Conservation (phyloP, 164 flowering plant species). For the Protea cynaroides region DNA sequence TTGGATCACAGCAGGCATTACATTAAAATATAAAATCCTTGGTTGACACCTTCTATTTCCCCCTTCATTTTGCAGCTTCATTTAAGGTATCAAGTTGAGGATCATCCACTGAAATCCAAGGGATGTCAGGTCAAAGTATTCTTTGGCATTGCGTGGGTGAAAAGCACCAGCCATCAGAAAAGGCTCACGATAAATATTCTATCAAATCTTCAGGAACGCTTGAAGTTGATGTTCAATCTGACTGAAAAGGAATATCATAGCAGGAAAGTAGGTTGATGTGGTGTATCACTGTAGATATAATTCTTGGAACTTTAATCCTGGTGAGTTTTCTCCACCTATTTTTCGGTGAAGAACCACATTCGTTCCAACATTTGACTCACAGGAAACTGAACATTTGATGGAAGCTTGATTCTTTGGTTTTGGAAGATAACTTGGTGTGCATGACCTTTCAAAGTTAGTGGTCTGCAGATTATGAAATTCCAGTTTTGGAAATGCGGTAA, state of each 20-base stretch:
- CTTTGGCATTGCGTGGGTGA: constrained; percentile 81
- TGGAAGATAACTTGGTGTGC: background rate
- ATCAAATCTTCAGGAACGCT: constrained; percentile 54
- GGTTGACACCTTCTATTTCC: constrained; percentile 1
- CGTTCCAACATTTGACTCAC: background rate
- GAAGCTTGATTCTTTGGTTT: background rate
- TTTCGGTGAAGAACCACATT: background rate
- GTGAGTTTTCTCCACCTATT: background rate
- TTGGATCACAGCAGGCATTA: background rate
- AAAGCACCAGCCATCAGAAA: constrained; percentile 73
- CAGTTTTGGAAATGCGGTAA: background rate
- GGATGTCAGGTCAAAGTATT: constrained; percentile 52
- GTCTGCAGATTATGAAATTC: background rate
- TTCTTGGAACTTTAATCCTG: background rate
- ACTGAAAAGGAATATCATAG: constrained; percentile 56
- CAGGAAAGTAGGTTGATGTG: background rate
- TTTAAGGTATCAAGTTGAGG: constrained; percentile 75
- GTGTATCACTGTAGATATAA: background rate
- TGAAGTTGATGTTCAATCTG: constrained; percentile 47
- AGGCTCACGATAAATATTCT: constrained; percentile 65
- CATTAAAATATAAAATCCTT: background rate
- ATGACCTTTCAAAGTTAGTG: background rate
- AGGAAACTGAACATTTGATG: background rate
- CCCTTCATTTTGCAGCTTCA: constrained; percentile 77
- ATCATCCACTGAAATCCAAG: constrained; percentile 43